Conservation (phyloP, 2,329 filamentous ascomycete species). For the Tothia fuscella region DNA sequence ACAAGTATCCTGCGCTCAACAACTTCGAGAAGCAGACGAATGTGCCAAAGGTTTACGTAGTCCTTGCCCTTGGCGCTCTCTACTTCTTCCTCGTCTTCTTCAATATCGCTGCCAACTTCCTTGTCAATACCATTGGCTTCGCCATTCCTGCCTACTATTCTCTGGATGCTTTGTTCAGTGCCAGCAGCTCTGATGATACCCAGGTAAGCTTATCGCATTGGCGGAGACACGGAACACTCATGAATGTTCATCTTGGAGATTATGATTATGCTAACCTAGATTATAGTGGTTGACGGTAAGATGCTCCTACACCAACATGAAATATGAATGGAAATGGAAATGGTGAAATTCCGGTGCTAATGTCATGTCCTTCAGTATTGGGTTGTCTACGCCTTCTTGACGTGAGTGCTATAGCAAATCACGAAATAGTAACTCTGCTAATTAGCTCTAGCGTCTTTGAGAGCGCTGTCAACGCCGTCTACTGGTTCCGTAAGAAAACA, state of each 20-base stretch:
- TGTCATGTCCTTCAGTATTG: conserved; percentile 49
- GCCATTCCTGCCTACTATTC: conserved; percentile 78
- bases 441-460: conserved; percentile 50
- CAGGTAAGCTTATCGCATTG: conserved; percentile 46
- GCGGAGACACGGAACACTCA: conserved; percentile 7
- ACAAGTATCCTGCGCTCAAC: conserved; percentile 72
- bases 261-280: conserved; percentile 25
- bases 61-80: conserved; percentile 61
- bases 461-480: conserved; percentile 72
- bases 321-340: neutral
- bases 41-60: conserved; percentile 74
- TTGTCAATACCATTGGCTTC: conserved; percentile 80
- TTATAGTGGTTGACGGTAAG: conserved; percentile 50
- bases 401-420: conserved; percentile 32
- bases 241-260: neutral
- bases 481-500: conserved; percentile 59
- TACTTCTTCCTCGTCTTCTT: conserved; percentile 91
- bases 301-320: conserved; percentile 11
- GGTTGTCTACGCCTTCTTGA: conserved; percentile 76
- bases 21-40: conserved; percentile 77
- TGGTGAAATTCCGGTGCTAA: conserved; percentile 12
- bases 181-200: conserved; percentile 63
- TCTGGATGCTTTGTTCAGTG: conserved; percentile 61
- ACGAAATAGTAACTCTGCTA: conserved; percentile 12
- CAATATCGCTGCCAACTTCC: conserved; percentile 79